These are phyloP conservation scores for Ophiostoma triangulosporum DNA, from an alignment of 2,329 filamentous ascomycete species.

Conservation along the genomic window DNA sequence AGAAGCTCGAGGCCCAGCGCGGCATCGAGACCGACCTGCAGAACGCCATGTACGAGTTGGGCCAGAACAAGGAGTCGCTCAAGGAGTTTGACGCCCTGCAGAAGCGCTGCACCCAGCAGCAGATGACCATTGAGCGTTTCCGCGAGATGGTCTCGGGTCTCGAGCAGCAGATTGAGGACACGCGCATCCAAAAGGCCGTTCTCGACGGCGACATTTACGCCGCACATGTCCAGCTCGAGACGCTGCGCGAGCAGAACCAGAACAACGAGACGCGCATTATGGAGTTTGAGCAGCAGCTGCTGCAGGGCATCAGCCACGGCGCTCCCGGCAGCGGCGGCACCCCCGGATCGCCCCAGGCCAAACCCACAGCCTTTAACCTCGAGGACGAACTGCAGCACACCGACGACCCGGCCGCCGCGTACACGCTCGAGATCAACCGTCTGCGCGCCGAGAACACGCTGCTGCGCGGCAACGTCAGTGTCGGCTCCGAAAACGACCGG, in stretches of 20 bases:
- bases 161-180: slow-evolving; percentile 27
- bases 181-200: slow-evolving; percentile 26
- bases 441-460: slow-evolving; percentile 49
- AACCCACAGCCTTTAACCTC: slow-evolving; percentile 29
- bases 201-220: slow-evolving; percentile 34
- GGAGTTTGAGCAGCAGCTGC: slow-evolving; percentile 44
- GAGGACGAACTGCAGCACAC: slow-evolving; percentile 47
- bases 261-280: slow-evolving; percentile 40
- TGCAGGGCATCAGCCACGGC: slow-evolving; percentile 25
- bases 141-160: slow-evolving; percentile 17
- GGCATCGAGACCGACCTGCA: slow-evolving; percentile 42
- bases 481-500: slow-evolving; percentile 38
- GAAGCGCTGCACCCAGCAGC: slow-evolving; percentile 17
- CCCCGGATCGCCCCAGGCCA: not conserved
- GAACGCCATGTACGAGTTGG: slow-evolving; percentile 40
- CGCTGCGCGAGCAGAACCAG: slow-evolving; percentile 28
- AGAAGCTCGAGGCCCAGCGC: slow-evolving; percentile 46
- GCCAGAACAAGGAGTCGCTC: slow-evolving; percentile 36
- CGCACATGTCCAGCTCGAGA: slow-evolving; percentile 25
- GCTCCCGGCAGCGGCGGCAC: not conserved
- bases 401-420: slow-evolving; percentile 24
- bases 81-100: slow-evolving; percentile 23
- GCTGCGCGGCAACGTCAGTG: slow-evolving; percentile 39
- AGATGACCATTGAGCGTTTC: slow-evolving; percentile 17
- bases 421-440: slow-evolving; percentile 41